These are phyloP conservation scores for Globomyces sp. DNA, from an alignment of 371 early-diverging fungal genomes.

Conservation along the genomic window DNA sequence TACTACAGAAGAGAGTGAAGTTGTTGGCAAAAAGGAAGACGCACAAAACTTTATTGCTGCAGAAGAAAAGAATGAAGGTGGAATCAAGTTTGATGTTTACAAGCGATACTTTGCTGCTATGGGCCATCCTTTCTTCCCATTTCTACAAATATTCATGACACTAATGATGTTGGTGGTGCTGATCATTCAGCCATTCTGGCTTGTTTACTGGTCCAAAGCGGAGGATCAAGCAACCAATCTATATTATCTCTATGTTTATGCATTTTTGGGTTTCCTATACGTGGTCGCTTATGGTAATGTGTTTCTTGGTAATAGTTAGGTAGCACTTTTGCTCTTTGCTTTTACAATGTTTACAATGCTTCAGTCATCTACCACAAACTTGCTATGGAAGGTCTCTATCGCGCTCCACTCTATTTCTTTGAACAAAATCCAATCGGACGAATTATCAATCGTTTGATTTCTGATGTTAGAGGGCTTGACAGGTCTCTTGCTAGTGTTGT, in stretches of 20 bases:
- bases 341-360: constrained; percentile 35
- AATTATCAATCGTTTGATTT: constrained; percentile 75
- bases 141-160: neutral
- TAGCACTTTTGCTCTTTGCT: neutral
- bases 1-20: constrained; percentile 17
- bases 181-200: constrained; percentile 31
- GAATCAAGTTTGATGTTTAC: neutral
- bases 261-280: neutral
- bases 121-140: neutral
- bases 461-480: constrained; percentile 45
- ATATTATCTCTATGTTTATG: neutral
- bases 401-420: constrained; percentile 67
- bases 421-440: constrained; percentile 83
- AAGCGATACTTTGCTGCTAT: neutral
- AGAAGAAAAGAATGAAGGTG: constrained; percentile 10
- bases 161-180: constrained; percentile 12
- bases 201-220: constrained; percentile 24
- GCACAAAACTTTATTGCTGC: neutral
- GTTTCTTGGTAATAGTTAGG: neutral
- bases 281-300: neutral
- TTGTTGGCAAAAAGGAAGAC: neutral
- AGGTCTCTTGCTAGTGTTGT: constrained; percentile 35
- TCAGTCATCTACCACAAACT: constrained; percentile 34
- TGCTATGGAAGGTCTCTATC: constrained; percentile 31
- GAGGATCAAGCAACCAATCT: no score